A percentile compares a stretch with the other conserved stretches of the same genome.
These are phyloP conservation scores for Alternaria sp. DNA, from an alignment of 2,329 filamentous ascomycete species.

Conservation along the genomic window DNA sequence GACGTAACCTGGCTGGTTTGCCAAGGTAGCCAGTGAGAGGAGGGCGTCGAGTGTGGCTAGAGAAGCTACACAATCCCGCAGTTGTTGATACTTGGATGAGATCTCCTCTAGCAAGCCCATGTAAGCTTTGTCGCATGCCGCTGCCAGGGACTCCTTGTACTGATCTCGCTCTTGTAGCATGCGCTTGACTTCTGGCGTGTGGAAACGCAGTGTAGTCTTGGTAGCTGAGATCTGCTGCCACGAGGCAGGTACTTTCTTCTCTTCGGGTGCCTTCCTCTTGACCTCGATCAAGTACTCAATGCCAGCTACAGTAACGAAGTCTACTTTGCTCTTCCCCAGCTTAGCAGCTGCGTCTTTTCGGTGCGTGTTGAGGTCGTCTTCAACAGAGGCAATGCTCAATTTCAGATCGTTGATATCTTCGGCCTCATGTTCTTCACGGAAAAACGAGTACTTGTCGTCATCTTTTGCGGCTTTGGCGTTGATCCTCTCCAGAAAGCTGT, in stretches of 20 bases:
- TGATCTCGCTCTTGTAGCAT: constrained; percentile 89
- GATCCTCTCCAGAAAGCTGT: constrained; percentile 81
- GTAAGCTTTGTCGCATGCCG: constrained; percentile 88
- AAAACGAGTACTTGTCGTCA: constrained; percentile 95
- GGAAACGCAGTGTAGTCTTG: constrained; percentile 89
- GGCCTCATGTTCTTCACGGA: constrained; percentile 84
- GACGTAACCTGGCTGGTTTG: constrained; percentile 83
- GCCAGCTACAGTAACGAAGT: constrained; percentile 83
- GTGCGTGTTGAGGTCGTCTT: constrained; percentile 85
- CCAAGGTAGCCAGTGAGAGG: constrained; percentile 82
- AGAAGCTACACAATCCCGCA: constrained; percentile 86
- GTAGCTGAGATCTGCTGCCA: constrained; percentile 96
- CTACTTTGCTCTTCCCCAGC: constrained; percentile 72
- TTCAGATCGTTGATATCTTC: constrained; percentile 90
- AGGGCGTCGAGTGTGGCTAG: constrained; percentile 90
- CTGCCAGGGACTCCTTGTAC: constrained; percentile 89
- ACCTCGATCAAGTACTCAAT: constrained; percentile 97
- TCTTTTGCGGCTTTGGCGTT: constrained; percentile 81
- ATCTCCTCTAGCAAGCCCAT: constrained; percentile 73
- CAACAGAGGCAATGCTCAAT: constrained; percentile 88
- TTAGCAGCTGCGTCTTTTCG: constrained; percentile 72
- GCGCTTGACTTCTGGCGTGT: constrained; percentile 86
- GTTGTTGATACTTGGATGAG: constrained; percentile 81
- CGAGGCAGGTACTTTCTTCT: constrained; percentile 88
- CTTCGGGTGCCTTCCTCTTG: constrained; percentile 68